Evolutionary conservation across 2,329 filamentous ascomycete genomes (phyloP), one percentile per base, ranked within the genome.

Genomic region (Oidium heveae): DNA sequence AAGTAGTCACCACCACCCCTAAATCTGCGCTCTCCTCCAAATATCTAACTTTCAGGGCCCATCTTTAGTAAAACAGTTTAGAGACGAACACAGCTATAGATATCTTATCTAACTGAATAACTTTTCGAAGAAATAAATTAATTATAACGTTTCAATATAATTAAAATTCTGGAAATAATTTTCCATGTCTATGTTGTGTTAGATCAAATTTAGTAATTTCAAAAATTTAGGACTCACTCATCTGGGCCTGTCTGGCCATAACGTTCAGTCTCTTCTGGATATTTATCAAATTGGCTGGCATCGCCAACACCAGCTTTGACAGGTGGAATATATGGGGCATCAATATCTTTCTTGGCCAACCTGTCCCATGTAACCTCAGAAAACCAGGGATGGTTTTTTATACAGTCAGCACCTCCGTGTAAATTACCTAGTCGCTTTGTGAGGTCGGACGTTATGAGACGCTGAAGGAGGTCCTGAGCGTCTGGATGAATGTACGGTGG

Each of bases 341-440:
- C 91, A 58, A 98, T 98, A 63, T 98, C 91, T 70, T 95, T 96
- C 67, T 87, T 84, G 39, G 84, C 81, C 62, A 98, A 71, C 58
- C 91, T 75, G 64, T 98, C 91, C 91, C 91, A 98, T 2, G 91
- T 96, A 53, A 98, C 91, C 69, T 98, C 91, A 8, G 85, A 77
- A 65, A 98, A 98, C 91, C 91, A 98, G 1, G 84, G 76, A 65
- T 98, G 91, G 61, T 80, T 84, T 76, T 95, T 96, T 60, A 98
- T 87, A 66, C 96, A 91, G 63, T 84, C 79, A 43, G 86, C 80
- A 34, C 91, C 91, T 15, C 84, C 86, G 67, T 91, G 91, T 65
- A 96, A 70, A 68, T 98, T 98, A 54, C 91, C 91, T 63, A 98
- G 70, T 57, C 91, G 79, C 72, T 96, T 96, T 54, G 91, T 95